These are phyloP conservation scores for Evernia prunastri DNA, from an alignment of 495 filamentous ascomycete species.

Conservation along the genomic window DNA sequence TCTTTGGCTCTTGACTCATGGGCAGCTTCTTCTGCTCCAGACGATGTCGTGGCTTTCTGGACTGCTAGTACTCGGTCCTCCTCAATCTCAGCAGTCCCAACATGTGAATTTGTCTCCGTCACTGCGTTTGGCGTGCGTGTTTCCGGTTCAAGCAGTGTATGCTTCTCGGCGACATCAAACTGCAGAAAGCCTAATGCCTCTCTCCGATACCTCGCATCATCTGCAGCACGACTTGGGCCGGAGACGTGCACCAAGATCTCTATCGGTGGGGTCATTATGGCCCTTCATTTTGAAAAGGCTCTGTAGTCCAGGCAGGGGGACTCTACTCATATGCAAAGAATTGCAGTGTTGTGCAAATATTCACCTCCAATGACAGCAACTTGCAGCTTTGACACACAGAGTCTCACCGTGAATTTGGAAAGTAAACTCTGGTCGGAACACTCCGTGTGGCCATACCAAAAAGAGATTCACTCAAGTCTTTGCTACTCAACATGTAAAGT, in stretches of 20 bases:
- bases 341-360: background rate
- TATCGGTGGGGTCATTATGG: constrained; percentile 19
- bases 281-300: constrained; percentile 20
- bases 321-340: background rate
- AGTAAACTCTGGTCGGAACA: no score
- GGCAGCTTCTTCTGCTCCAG: background rate
- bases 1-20: background rate
- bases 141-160: constrained; percentile 16
- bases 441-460: no score
- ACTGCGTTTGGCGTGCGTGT: no score
- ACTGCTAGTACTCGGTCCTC: background rate
- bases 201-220: constrained; percentile 58
- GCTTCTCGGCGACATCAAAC: constrained; percentile 41
- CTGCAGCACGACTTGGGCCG: constrained; percentile 52
- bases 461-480: no score
- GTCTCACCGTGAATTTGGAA: background rate
- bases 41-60: background rate
- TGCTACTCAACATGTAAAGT: no score
- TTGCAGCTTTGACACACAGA: background rate
- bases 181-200: constrained; percentile 55
- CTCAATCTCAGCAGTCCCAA: background rate
- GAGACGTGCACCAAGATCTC: constrained; percentile 67
- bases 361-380: background rate
- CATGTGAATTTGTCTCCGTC: background rate
- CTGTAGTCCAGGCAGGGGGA: background rate